Evolutionary conservation across 2,329 filamentous ascomycete genomes (phyloP).

Genomic region (Phaeophleospora eucalypticola): DNA sequence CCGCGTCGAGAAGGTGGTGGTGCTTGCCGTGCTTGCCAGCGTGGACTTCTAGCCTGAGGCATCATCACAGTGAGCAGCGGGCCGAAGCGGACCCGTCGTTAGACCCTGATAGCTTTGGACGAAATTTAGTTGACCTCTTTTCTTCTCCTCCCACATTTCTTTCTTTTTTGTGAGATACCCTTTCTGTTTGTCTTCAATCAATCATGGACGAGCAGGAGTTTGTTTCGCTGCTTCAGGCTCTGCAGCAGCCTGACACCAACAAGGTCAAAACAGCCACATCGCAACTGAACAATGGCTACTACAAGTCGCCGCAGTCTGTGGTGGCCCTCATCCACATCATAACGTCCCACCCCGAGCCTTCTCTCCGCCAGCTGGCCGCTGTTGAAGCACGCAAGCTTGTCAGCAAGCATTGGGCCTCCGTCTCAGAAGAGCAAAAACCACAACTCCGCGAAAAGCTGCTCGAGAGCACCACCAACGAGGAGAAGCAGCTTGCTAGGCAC

Average conservation of each 20-base stretch:
- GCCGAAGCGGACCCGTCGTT: no score
- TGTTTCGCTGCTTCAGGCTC: constrained; percentile 78
- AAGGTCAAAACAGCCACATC: constrained; percentile 75
- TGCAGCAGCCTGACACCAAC: constrained; percentile 83
- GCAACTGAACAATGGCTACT: constrained; percentile 89
- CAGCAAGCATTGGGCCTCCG: constrained; percentile 76
- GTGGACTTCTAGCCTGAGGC: no score
- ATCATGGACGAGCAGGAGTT: constrained; percentile 78
- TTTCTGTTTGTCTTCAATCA: background rate
- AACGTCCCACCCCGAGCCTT: constrained; percentile 66
- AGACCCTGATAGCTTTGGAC: background rate
- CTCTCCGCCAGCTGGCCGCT: constrained; percentile 82
- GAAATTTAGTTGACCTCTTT: background rate
- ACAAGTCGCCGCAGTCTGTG: constrained; percentile 77
- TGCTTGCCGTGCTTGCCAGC: no score
- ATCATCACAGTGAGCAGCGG: no score
- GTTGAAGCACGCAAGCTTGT: constrained; percentile 84
- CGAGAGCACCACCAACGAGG: constrained; percentile 76
- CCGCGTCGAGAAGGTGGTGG: no score
- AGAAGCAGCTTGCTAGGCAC: constrained; percentile 72
- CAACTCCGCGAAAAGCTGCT: constrained; percentile 78
- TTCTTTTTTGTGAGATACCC: constrained; percentile 5
- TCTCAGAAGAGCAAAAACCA: constrained; percentile 71
- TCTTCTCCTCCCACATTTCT: background rate
- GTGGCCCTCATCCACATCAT: constrained; percentile 84